phyloP scores from a whole-genome alignment of 306 rosid species.

The Notholithocarpus densiflorus region DNA sequence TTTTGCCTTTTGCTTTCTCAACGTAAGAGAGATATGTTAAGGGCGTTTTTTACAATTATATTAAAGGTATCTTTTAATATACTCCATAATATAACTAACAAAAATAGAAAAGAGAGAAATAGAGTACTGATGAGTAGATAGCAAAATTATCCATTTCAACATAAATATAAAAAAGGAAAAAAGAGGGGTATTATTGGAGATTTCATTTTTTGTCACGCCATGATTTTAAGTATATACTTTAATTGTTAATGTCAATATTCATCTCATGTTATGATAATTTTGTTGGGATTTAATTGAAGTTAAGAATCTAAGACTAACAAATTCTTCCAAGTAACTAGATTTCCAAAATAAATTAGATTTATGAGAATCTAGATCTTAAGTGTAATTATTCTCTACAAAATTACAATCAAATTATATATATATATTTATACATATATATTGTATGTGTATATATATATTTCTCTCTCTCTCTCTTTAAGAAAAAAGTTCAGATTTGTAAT shows the following conservation, averaged over 20 bases:
- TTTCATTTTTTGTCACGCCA: background rate
- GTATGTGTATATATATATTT: no score
- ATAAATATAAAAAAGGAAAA: background rate
- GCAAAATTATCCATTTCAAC: no score
- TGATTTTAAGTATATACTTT: background rate
- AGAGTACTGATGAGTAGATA: no score
- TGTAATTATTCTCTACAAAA: background rate
- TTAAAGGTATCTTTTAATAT: no score
- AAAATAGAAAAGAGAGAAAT: no score
- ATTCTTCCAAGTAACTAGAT: background rate
- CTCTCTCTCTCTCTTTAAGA: background rate
- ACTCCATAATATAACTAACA: no score
- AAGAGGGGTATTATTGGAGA: background rate
- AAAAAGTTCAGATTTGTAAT: background rate
- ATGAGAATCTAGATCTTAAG: background rate
- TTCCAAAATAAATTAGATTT: background rate
- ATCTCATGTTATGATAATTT: background rate
- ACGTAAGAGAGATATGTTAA: no score
- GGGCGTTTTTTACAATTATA: no score
- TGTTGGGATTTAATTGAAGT: background rate
- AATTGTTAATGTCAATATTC: background rate
- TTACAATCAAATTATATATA: background rate
- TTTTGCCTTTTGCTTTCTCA: no score
- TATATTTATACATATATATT: no score
- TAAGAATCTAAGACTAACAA: background rate